Evolutionary conservation across 23 red algal species (phyloP), one percentile per base, ranked within the genome.

Genomic region (Gracilariopsis chorda): DNA sequence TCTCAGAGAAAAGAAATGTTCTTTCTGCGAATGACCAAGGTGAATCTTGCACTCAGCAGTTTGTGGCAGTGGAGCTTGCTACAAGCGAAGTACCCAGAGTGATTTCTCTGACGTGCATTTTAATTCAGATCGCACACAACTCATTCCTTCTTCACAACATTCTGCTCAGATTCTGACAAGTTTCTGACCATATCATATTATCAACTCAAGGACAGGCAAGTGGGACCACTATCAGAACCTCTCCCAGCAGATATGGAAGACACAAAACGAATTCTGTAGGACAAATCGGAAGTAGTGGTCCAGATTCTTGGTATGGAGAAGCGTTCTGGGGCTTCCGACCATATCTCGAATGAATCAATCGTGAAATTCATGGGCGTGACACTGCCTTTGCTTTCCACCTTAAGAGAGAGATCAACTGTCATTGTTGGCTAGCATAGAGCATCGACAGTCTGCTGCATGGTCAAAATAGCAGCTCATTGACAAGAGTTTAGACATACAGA

Each of bases 101-200:
- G 80, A 58, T 84, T 84, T 59, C n/a, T n/a, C 45, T 21, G 57
- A 1, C 17, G 80, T 24, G 80, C 36, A 12, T 84, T 84, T 48
- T 10, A 33, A 33, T 69, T 51, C n/a, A 63, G 56, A 9, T 84
- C 80, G 1, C 16, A 58, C 42, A 68, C 80, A 3, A 68, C 53
- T 2, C 24, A 68, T 7, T 14, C 9, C 46, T 84, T 84, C 27
- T n/a, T 84, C 19, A 14, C 19, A 64, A 59, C 58, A 1, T 28
- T 69, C 29, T 0, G 25, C n/a, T 43, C 56, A 2, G 34, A 67
- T 20, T 84, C n/a, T 44, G 59, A 84, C 9, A 41, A 42, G 13
- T 13, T 47, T 0, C 16, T 84, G 32, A 0, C 42, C n/a, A 30
- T 24, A 3, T 2, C 3, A 11, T 16, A 34, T 8, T 7, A 84